phyloP scores from a whole-genome alignment of 1,284 basidiomycete genomes.

The Peniophora sp. region DNA sequence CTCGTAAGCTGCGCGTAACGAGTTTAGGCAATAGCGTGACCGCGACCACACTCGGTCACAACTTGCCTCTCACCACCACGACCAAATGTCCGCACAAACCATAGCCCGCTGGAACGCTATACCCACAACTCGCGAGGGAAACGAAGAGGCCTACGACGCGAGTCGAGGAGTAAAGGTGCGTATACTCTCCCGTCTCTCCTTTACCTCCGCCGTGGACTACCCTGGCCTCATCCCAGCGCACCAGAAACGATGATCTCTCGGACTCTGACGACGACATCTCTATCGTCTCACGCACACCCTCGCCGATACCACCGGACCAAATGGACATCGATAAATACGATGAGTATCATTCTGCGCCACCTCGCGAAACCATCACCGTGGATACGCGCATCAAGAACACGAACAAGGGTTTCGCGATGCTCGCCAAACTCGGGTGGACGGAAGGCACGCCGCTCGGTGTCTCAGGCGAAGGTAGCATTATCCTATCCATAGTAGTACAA shows the following conservation, averaged over 20 bases:
- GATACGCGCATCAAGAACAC: conserved; percentile 69
- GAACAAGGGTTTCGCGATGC: conserved; percentile 74
- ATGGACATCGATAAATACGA: conserved; percentile 67
- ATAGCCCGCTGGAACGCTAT: conserved; percentile 70
- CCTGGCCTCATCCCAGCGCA: conserved; percentile 46
- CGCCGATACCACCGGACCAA: conserved; percentile 26
- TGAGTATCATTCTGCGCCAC: conserved; percentile 43
- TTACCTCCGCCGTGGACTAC: conserved; percentile 16
- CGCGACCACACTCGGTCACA: not conserved
- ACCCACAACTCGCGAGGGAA: conserved; percentile 29
- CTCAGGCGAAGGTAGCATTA: conserved; percentile 59
- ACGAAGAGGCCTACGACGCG: conserved; percentile 18
- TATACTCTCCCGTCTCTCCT: conserved; percentile 2
- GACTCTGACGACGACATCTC: conserved; percentile 60
- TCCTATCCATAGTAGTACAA: no score
- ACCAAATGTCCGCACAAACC: conserved; percentile 54
- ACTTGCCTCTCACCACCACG: not conserved
- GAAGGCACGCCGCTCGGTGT: conserved; percentile 71
- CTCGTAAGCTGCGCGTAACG: no score
- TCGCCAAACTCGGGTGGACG: conserved; percentile 73
- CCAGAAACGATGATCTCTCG: conserved; percentile 33
- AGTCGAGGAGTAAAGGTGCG: not conserved
- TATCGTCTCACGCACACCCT: conserved; percentile 65
- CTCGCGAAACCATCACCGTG: conserved; percentile 63
- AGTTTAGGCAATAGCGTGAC: no score